Percentiles rank a stretch among this genome's conserved stretches.
Evolutionary conservation across 2,329 filamentous ascomycete genomes (phyloP).

Genomic region (Neonectria punicea): DNA sequence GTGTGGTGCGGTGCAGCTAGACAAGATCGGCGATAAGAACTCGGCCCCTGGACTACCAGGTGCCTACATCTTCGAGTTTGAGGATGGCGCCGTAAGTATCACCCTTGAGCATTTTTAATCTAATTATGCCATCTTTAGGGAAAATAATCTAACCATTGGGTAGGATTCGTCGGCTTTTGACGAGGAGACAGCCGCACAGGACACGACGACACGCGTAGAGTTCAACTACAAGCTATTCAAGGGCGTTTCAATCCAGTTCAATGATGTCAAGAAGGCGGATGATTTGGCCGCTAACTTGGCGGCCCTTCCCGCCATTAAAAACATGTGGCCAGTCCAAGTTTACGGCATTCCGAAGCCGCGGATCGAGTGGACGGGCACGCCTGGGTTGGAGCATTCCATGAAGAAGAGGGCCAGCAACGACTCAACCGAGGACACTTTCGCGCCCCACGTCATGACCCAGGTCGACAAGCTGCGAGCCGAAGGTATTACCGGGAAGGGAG

Average conservation of each 20-base stretch:
- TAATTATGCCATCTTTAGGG: accelerated
- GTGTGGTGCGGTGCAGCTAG: slow-evolving; percentile 42
- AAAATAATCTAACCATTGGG: neutral
- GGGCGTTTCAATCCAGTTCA: slow-evolving; percentile 64
- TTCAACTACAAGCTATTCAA: slow-evolving; percentile 64
- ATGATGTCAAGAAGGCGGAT: slow-evolving; percentile 56
- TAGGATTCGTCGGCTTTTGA: slow-evolving; percentile 56
- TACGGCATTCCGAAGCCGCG: slow-evolving; percentile 55
- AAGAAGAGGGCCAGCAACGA: slow-evolving; percentile 32
- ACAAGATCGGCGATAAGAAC: slow-evolving; percentile 35
- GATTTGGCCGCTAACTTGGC: slow-evolving; percentile 54
- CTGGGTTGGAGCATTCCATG: slow-evolving; percentile 34
- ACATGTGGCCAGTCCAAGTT: slow-evolving; percentile 59
- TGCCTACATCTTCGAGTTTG: slow-evolving; percentile 65
- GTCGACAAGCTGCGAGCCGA: slow-evolving; percentile 63
- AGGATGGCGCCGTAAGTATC: slow-evolving; percentile 57
- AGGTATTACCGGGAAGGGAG: slow-evolving; percentile 60
- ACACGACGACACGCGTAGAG: slow-evolving; percentile 57
- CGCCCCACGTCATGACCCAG: slow-evolving; percentile 67
- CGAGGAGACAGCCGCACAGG: slow-evolving; percentile 49
- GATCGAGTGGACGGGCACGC: slow-evolving; percentile 56
- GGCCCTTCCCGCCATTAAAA: slow-evolving; percentile 57
- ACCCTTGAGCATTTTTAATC: neutral
- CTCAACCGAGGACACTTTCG: slow-evolving; percentile 50
- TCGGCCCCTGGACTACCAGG: slow-evolving; percentile 51